phyloP scores from a whole-genome alignment of 2,329 filamentous ascomycete species.

The Fusarium sp. region DNA sequence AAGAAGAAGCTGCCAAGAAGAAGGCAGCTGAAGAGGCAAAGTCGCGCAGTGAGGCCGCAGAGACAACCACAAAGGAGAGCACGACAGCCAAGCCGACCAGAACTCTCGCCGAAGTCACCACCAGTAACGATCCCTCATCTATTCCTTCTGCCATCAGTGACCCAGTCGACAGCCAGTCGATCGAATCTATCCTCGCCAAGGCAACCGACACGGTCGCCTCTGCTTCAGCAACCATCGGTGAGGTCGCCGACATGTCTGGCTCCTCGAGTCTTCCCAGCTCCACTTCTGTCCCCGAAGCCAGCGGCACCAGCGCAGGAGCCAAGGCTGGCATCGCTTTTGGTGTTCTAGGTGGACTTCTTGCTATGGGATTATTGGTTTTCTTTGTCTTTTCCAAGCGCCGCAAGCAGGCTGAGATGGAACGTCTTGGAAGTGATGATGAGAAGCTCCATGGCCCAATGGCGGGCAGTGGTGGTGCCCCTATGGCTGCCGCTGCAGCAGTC shows the following conservation, averaged over 20 bases:
- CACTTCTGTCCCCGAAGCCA: constrained; percentile 38
- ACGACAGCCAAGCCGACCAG: constrained; percentile 39
- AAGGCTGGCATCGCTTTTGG: constrained; percentile 91
- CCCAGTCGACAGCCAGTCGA: constrained; percentile 43
- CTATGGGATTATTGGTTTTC: constrained; percentile 75
- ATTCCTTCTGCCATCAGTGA: constrained; percentile 47
- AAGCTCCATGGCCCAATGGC: constrained; percentile 63
- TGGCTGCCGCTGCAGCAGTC: constrained; percentile 16
- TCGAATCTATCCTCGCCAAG: constrained; percentile 49
- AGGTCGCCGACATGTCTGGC: constrained; percentile 34
- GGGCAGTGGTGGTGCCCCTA: constrained; percentile 45
- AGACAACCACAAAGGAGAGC: constrained; percentile 14
- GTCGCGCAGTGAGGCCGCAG: constrained; percentile 25
- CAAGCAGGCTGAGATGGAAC: constrained; percentile 69
- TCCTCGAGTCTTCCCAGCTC: constrained; percentile 35
- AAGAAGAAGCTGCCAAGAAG: constrained; percentile 33
- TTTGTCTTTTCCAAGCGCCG: constrained; percentile 78
- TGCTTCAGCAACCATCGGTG: constrained; percentile 26
- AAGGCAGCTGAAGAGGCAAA: constrained; percentile 29
- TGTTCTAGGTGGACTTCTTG: constrained; percentile 75
- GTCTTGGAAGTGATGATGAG: constrained; percentile 71
- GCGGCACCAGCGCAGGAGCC: constrained; percentile 52
- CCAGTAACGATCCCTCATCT: constrained; percentile 34
- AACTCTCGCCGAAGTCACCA: constrained; percentile 28
- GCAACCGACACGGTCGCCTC: constrained; percentile 39